phyloP scores from a whole-genome alignment of 2,329 filamentous ascomycete genomes.

The Phaeosphaeriaceae sp. region DNA sequence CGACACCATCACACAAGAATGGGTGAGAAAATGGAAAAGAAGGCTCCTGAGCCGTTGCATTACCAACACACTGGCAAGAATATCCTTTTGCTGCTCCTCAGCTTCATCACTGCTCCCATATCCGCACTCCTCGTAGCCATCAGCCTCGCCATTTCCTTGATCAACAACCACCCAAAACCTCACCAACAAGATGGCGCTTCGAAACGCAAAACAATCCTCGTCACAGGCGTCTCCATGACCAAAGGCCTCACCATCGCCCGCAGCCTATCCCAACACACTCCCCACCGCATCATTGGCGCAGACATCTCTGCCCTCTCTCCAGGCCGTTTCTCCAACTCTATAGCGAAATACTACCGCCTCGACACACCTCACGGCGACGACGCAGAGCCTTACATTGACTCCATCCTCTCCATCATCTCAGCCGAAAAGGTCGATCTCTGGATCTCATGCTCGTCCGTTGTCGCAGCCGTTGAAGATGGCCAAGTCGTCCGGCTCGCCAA shows the following conservation, averaged over 20 bases:
- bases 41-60: slow-evolving; percentile 27
- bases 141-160: slow-evolving; percentile 33
- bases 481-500: slow-evolving; percentile 58
- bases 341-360: slow-evolving; percentile 63
- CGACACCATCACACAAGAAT: slow-evolving; percentile 12
- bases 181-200: slow-evolving; percentile 18
- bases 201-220: slow-evolving; percentile 63
- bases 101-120: slow-evolving; percentile 58
- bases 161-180: slow-evolving; percentile 10
- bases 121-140: slow-evolving; percentile 39
- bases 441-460: slow-evolving; percentile 76
- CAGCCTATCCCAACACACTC: slow-evolving; percentile 65
- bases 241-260: slow-evolving; percentile 74
- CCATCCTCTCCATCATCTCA: slow-evolving; percentile 65
- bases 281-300: slow-evolving; percentile 75
- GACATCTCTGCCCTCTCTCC: slow-evolving; percentile 58
- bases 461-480: slow-evolving; percentile 71
- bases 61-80: slow-evolving; percentile 58
- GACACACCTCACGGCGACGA: slow-evolving; percentile 42
- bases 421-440: slow-evolving; percentile 71
- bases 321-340: slow-evolving; percentile 63
- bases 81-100: slow-evolving; percentile 53
- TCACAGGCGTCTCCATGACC: slow-evolving; percentile 76
- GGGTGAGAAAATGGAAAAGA: slow-evolving; percentile 13
- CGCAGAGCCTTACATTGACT: slow-evolving; percentile 61